Evolutionary conservation across 2,329 filamentous ascomycete species (phyloP), one percentile per base, ranked within the genome.

Genomic region (Colletotrichum musicola): DNA sequence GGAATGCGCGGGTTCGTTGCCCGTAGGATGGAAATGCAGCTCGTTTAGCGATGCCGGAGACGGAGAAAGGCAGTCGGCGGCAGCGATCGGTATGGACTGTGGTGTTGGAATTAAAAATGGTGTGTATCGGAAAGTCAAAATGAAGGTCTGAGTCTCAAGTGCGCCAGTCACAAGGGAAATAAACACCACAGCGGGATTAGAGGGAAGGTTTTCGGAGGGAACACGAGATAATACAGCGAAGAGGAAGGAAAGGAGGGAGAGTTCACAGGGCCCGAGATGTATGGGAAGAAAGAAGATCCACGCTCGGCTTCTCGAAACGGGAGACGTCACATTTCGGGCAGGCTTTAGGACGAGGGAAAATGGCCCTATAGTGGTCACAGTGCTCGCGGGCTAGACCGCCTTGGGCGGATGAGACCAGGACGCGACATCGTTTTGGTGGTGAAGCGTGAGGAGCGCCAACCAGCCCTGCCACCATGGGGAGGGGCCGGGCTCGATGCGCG

Each of bases 271-370:
- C 13, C 25, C 61, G 56, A 60, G 46, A 68, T 68, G 62, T 66
- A 67, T 49, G 18, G 58, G 38, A 30, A 50, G 54, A 51, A 30
- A 64, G 63, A 30, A 64, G 63, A 62, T 63, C 68, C 44, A 35
- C 30, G 61, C 59, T 62, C 46, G 61, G 70, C 68, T 63, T 69
- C 67, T 72, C 73, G 74, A 77, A 75, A 76, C 74, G 65, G 70
- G 65, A 72, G 69, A 71, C 70, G 75, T 76, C 73, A 74, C 71
- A 74, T 57, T 35, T 65, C 64, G 60, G 62, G 58, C 44, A 46
- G 57, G 57, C 62, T 64, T 38, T 68, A 54, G 74, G 73, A 71
- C 67, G 70, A 69, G 66, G 56, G 69, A 59, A 58, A 62, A 62
- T 57, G 50, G 61, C 56, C 56, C 51, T 57, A 58, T 58, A 30